Percentiles rank a stretch among this genome's conserved stretches.
Conservation (phyloP, 2,329 filamentous ascomycete genomes). For the Fusarium pininemorale region DNA sequence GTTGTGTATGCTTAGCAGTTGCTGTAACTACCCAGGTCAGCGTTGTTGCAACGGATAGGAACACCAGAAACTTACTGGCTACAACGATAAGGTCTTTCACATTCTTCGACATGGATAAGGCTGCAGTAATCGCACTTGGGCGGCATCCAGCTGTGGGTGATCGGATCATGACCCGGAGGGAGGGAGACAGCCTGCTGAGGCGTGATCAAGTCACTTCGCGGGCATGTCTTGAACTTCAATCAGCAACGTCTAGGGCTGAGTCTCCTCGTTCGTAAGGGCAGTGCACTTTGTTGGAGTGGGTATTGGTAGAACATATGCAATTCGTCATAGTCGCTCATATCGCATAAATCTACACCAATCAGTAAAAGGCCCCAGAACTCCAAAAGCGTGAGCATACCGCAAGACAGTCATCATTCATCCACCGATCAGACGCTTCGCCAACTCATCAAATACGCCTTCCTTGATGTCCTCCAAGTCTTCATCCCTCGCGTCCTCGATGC, state of each 20-base stretch:
- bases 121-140: background rate
- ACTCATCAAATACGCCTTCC: conserved; percentile 11
- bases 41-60: background rate
- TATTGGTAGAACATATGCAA: background rate
- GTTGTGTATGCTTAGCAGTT: background rate
- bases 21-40: background rate
- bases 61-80: background rate
- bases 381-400: background rate
- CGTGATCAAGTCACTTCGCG: background rate
- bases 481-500: background rate
- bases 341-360: background rate
- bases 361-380: background rate
- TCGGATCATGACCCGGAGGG: no score
- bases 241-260: background rate
- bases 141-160: background rate
- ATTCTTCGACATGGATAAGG: background rate
- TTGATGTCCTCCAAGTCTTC: conserved; percentile 2
- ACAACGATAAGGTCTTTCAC: background rate
- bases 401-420: background rate
- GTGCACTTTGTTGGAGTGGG: background rate
- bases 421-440: conserved; percentile 1
- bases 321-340: background rate
- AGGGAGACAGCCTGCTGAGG: background rate
- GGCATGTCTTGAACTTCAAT: background rate
- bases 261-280: no score